phyloP scores from a whole-genome alignment of 108 stramenopile species.

The Skeletonema tropicum region DNA sequence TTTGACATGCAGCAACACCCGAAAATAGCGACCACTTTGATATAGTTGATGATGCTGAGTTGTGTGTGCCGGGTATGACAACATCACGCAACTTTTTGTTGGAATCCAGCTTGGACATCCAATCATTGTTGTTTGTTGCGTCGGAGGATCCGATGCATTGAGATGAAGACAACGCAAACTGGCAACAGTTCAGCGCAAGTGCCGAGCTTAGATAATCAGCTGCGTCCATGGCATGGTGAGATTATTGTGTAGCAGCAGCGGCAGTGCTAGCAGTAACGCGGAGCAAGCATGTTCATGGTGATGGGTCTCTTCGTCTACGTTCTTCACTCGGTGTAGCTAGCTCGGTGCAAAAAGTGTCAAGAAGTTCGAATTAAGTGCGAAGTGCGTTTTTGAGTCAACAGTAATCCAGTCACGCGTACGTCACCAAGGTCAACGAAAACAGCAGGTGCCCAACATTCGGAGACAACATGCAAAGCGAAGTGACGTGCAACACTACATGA shows the following conservation, averaged over 20 bases:
- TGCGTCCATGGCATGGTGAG: background rate
- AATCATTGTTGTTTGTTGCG: constrained; percentile 38
- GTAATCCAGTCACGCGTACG: background rate
- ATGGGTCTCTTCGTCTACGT: too few species aligned
- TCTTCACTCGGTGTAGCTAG: too few species aligned
- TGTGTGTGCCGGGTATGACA: constrained; percentile 66
- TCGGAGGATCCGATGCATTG: constrained; percentile 30
- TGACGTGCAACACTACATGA: too few species aligned
- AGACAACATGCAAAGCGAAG: too few species aligned
- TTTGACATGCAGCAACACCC: constrained; percentile 65
- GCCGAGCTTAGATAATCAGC: constrained; percentile 54
- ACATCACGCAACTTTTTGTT: constrained; percentile 39
- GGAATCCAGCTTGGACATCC: constrained; percentile 64
- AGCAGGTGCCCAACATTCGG: too few species aligned
- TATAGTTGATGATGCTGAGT: constrained; percentile 69
- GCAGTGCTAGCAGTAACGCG: too few species aligned
- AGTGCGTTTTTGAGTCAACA: background rate
- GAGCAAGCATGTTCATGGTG: too few species aligned
- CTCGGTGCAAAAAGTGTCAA: too few species aligned
- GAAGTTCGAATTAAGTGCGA: too few species aligned
- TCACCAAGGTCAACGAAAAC: background rate
- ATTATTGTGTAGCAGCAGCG: too few species aligned
- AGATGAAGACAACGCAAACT: constrained; percentile 54
- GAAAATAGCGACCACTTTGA: constrained; percentile 52
- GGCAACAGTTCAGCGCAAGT: constrained; percentile 67